These are phyloP conservation scores for Gardenia jasminoides DNA, from an alignment of 257 asterid species.

Conservation along the genomic window DNA sequence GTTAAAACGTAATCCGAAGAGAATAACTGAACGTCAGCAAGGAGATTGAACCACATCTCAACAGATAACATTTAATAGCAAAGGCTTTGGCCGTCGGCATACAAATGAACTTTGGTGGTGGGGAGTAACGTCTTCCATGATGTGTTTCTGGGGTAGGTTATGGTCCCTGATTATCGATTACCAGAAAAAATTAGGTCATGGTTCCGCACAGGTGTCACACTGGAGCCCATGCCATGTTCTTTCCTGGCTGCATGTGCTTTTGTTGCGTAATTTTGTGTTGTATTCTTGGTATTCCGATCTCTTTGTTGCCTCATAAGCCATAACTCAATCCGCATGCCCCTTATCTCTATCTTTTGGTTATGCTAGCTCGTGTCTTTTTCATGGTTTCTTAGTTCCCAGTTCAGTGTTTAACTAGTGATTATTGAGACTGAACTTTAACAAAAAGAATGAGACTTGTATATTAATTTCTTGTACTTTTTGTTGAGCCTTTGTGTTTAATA, in stretches of 20 bases:
- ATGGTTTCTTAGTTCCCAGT: not conserved
- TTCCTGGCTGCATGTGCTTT: conserved; percentile 16
- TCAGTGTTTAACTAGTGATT: not conserved
- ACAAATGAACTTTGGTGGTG: not conserved
- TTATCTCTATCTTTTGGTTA: no score
- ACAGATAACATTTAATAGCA: not conserved
- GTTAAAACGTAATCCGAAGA: not conserved
- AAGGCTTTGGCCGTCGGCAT: not conserved
- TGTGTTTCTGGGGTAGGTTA: not conserved
- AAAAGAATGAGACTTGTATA: not conserved
- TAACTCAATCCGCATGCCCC: not conserved
- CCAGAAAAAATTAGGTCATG: conserved; percentile 19
- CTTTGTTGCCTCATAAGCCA: not conserved
- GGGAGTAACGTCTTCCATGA: conserved; percentile 4
- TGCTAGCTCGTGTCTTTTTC: not conserved
- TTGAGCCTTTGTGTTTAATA: no score
- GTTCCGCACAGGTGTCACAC: not conserved
- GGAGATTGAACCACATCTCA: not conserved
- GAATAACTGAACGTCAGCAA: not conserved
- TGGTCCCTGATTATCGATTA: not conserved
- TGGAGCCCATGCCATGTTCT: conserved; percentile 20
- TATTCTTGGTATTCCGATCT: not conserved
- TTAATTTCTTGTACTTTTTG: no score
- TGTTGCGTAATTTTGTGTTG: not conserved
- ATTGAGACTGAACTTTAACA: not conserved